A percentile compares a stretch with the other conserved stretches of the same genome.
These are phyloP conservation scores for Trametes hirsuta DNA, from an alignment of 1,284 basidiomycete species.

Conservation along the genomic window DNA sequence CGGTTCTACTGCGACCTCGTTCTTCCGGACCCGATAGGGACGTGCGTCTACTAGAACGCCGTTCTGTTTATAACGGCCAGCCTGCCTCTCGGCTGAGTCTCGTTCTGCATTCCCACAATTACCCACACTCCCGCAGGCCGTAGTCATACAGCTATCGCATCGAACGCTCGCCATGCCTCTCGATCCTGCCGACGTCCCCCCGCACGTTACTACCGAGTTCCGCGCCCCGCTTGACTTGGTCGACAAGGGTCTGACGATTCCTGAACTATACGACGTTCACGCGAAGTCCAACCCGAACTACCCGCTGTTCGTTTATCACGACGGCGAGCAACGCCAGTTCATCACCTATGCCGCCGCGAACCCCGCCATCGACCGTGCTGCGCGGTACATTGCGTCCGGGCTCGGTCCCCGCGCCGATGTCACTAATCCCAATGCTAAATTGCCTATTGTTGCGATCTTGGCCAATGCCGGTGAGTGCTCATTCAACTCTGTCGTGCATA, in stretches of 20 bases:
- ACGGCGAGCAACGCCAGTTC: conserved; percentile 7
- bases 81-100: too few species aligned
- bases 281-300: conserved; percentile 35
- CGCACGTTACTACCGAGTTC: conserved; percentile 34
- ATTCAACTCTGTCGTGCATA: neutral
- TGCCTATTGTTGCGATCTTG: conserved; percentile 20
- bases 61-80: too few species aligned
- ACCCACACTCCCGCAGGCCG: too few species aligned
- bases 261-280: conserved; percentile 41
- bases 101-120: too few species aligned
- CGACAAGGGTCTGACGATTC: conserved; percentile 29
- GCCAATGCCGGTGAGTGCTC: conserved; percentile 19
- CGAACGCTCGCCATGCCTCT: neutral
- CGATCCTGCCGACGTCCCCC: neutral
- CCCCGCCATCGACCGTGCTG: conserved; percentile 15
- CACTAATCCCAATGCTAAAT: neutral
- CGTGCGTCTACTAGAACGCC: too few species aligned
- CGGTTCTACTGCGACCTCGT: too few species aligned
- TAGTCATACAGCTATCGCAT: too few species aligned
- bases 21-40: too few species aligned
- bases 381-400: conserved; percentile 14
- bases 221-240: conserved; percentile 30
- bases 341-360: conserved; percentile 13
- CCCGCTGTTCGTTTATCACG: conserved; percentile 37
- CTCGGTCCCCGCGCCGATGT: neutral